phyloP scores from a whole-genome alignment of 805 yeast genomes.

The Monosporozyma unispora region DNA sequence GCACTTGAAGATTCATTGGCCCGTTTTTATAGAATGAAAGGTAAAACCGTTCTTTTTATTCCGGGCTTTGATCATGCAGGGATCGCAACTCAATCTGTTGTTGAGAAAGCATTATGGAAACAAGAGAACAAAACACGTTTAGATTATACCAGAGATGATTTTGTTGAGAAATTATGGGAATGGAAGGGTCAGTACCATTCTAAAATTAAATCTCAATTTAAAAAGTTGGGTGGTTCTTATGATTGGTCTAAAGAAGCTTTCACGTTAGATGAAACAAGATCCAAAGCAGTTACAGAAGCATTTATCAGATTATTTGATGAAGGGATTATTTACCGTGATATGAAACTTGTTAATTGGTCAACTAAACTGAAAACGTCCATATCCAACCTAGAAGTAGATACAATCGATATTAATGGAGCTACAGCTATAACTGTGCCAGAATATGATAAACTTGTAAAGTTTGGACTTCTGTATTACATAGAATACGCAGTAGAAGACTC shows the following conservation, averaged over 20 bases:
- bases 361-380: conserved; percentile 86
- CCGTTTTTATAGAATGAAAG: conserved; percentile 92
- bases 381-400: conserved; percentile 91
- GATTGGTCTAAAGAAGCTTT: conserved; percentile 93
- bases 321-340: conserved; percentile 86
- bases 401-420: conserved; percentile 72
- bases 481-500: conserved; percentile 79
- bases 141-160: conserved; percentile 86
- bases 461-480: conserved; percentile 89
- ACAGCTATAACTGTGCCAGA: conserved; percentile 78
- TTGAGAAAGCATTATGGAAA: conserved; percentile 88
- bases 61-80: conserved; percentile 99
- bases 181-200: conserved; percentile 92
- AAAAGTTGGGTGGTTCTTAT: conserved; percentile 87
- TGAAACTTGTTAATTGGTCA: conserved; percentile 92
- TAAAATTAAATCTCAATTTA: conserved; percentile 73
- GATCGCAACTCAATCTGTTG: conserved; percentile 96
- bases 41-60: conserved; percentile 80
- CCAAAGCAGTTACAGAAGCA: conserved; percentile 78
- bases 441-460: conserved; percentile 79
- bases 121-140: conserved; percentile 78
- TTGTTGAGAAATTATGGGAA: conserved; percentile 82
- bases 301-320: conserved; percentile 85
- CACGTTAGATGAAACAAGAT: conserved; percentile 70
- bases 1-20: conserved; percentile 87